Base-by-base conservation (phyloP, 805 yeast species). In the Cyberlindnera maritima region DNA sequence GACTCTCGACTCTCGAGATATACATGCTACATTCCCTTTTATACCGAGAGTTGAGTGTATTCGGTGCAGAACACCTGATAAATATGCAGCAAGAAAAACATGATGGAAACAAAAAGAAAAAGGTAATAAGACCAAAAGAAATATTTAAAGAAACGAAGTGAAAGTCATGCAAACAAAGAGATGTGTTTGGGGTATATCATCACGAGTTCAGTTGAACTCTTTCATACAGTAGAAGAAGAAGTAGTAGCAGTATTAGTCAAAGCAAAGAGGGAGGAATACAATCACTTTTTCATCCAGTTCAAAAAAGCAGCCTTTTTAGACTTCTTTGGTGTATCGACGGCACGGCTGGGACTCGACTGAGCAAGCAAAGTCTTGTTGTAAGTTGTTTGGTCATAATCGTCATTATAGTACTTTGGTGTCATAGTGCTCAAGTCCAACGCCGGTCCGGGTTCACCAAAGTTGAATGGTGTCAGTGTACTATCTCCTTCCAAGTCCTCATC, bases 331-430 rank as follows among this genome's bases (percentile, higher is more conserved):
- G 43, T 31, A 9, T 39, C 47, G 14, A 15, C 35, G 4, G n/a
- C 25, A 19, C 44, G 33, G 13, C 32, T 2, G 3, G 43, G 37
- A 23, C 32, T 23, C 13, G 36, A 20, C 15, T 15, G 31, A 12
- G 31, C 23, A 13, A 17, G 11, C 32, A 17, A 25, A 11, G 20
- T 25, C 15, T 15, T 37, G 36, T 35, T 36, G 31, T 25, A 28
- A 28, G 31, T 28, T 12, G 31, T 28, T 37, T 32, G 39, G 26
- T 67, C 94, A 86, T 59, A 91, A 83, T 55, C 94, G 84, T 60
- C 88, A 81, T 53, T 95, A 85, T 52, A 44, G 15, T 41, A 47
- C 43, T 53, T 58, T 42, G 61, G 58, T 0, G 56, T 55, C 59
- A 52, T 58, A 11, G 61, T 57, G 2, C 54, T 49, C 32, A 56